phyloP scores from a whole-genome alignment of 805 yeast genomes.

The Kregervanrija pseudodelftensis region DNA sequence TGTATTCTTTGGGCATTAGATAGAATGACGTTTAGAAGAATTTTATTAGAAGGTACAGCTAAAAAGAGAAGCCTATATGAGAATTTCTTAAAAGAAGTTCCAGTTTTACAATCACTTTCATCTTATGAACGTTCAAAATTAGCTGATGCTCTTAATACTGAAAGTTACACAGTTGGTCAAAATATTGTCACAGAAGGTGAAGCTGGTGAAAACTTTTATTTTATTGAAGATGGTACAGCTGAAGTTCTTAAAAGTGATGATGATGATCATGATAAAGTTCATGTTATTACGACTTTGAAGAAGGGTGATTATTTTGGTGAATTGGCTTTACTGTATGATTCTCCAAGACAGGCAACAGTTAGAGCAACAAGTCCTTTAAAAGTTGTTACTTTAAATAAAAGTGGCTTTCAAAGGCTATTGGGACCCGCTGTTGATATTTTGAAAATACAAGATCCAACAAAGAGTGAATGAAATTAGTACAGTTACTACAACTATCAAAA shows the following conservation, averaged over 20 bases:
- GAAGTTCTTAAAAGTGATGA: constrained; percentile 56
- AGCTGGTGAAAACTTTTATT: constrained; percentile 64
- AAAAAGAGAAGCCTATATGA: constrained; percentile 89
- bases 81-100: constrained; percentile 78
- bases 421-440: constrained; percentile 92
- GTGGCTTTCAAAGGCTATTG: constrained; percentile 86
- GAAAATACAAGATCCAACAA: constrained; percentile 79
- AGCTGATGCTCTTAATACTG: constrained; percentile 90
- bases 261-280: constrained; percentile 28
- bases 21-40: constrained; percentile 86
- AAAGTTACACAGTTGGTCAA: constrained; percentile 61
- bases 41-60: constrained; percentile 82
- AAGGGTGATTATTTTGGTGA: constrained; percentile 97
- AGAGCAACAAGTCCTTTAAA: constrained; percentile 66
- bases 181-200: constrained; percentile 84
- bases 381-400: constrained; percentile 87
- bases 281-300: constrained; percentile 45
- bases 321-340: constrained; percentile 83
- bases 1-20: constrained; percentile 88
- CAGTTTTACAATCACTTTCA: constrained; percentile 65
- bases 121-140: constrained; percentile 81
- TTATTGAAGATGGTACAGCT: constrained; percentile 78
- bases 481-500: no score
- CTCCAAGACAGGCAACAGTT: constrained; percentile 92
- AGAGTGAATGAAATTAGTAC: constrained; percentile 1